Percentiles rank a stretch among this genome's conserved stretches.
These are phyloP conservation scores for Quercus variabilis DNA, from an alignment of 306 rosid genomes.

Conservation along the genomic window DNA sequence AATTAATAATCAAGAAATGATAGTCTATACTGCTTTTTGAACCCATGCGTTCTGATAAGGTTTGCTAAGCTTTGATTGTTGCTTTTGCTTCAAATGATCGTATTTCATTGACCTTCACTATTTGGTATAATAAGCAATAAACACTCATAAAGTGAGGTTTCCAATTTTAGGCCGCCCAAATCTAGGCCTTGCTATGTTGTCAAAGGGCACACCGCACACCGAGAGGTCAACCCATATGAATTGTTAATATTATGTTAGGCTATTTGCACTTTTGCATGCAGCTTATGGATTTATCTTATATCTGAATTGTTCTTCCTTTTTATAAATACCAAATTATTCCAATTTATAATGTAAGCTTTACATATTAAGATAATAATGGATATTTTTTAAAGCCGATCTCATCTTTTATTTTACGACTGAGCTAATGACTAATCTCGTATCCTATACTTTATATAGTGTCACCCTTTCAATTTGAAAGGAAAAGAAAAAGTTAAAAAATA, in stretches of 20 bases:
- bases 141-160: not conserved
- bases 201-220: constrained; percentile 4
- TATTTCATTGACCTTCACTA: not conserved
- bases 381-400: too few species aligned
- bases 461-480: too few species aligned
- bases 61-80: not conserved
- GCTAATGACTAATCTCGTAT: too few species aligned
- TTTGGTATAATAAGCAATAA: not conserved
- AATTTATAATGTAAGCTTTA: too few species aligned
- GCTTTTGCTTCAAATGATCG: constrained; percentile 1
- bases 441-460: too few species aligned
- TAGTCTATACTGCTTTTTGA: not conserved
- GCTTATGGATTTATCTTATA: not conserved
- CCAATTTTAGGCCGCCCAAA: constrained; percentile 2
- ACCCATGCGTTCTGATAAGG: not conserved
- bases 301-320: too few species aligned
- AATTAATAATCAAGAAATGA: not conserved
- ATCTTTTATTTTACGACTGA: too few species aligned
- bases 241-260: constrained; percentile 5
- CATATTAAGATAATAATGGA: too few species aligned
- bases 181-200: constrained; percentile 20
- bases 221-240: constrained; percentile 25
- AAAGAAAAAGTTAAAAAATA: too few species aligned
- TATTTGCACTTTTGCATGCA: not conserved
- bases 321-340: too few species aligned